Conservation (phyloP, 2,329 filamentous ascomycete species). For the Monilinia polystroma region DNA sequence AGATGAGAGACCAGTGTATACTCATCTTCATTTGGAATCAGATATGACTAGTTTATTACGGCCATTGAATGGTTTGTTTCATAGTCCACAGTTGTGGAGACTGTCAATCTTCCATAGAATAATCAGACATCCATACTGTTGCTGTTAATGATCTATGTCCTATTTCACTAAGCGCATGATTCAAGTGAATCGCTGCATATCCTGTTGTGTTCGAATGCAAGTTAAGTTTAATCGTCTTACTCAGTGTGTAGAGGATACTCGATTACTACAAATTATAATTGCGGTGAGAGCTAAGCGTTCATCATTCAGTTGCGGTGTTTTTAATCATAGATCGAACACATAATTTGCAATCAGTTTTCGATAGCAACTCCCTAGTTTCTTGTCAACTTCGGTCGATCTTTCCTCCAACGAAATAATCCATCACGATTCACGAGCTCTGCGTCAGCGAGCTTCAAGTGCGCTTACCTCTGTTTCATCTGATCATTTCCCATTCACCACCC, state of each 20-base stretch:
- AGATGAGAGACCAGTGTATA: neutral
- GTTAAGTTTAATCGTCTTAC: neutral
- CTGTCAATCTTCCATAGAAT: too few species aligned
- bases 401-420: neutral
- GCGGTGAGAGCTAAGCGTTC: neutral
- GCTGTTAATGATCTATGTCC: too few species aligned
- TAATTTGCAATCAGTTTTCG: neutral
- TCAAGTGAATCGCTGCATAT: neutral
- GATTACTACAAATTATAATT: neutral
- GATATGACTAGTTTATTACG: too few species aligned
- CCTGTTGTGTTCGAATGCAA: neutral
- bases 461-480: neutral
- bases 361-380: neutral
- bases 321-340: neutral
- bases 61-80: rapidly evolving
- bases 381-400: neutral
- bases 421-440: neutral
- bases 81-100: neutral
- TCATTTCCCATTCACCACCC: neutral
- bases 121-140: too few species aligned
- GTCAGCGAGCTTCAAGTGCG: neutral
- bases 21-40: neutral
- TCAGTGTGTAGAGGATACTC: neutral
- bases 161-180: too few species aligned
- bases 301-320: neutral